Evolutionary conservation across 371 early-diverging fungal genomes (phyloP), one percentile per base, ranked within the genome.

Genomic region (Apophysomyces variabilis): DNA sequence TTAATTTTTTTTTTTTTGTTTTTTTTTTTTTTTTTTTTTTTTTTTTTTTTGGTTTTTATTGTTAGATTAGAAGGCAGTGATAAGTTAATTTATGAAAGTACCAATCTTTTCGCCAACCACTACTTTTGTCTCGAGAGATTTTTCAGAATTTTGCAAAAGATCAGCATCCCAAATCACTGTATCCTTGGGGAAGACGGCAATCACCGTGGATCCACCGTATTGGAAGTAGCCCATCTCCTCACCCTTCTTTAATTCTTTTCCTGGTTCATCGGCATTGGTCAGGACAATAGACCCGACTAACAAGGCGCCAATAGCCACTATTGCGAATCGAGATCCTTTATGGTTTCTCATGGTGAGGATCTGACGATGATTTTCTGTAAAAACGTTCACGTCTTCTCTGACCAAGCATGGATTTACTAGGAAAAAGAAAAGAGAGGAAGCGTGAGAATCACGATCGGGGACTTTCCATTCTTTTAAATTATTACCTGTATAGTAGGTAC

Each of bases 181-280:
- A 11, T 78, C 84, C 46, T 81, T 77, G 61, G 82, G 82, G 70
- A 92, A 92, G 6, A 90, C 66, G 7, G 82, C 68, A 36, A 90
- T 74, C 9, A 88, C 83, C 1, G 91, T 92, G 3, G 87, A 86
- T 1, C 91, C 91, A 32, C 86, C 85, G 58, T 87, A 88, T 16
- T 78, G 77, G 69, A 89, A 87, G 60, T 86, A 91, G 14, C 93
- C 92, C 47, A 87, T 80, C 65, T 93, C 93, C 62, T 92, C 89
- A 0, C 83, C 83, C 58, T 81, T 83, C 57, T 66, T 44, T 5
- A 83, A 39, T 18, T 58, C 65, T 13, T 70, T 72, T n/a, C 76
- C 79, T 4, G 64, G 67, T 5, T 68, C 60, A 4, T 63, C 61
- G 0, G 76, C 78, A 9, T 82, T 70, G 6, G 85, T 82, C 59